These are phyloP conservation scores for Rhodotorula sp. DNA, from an alignment of 1,284 basidiomycete species.

Conservation along the genomic window DNA sequence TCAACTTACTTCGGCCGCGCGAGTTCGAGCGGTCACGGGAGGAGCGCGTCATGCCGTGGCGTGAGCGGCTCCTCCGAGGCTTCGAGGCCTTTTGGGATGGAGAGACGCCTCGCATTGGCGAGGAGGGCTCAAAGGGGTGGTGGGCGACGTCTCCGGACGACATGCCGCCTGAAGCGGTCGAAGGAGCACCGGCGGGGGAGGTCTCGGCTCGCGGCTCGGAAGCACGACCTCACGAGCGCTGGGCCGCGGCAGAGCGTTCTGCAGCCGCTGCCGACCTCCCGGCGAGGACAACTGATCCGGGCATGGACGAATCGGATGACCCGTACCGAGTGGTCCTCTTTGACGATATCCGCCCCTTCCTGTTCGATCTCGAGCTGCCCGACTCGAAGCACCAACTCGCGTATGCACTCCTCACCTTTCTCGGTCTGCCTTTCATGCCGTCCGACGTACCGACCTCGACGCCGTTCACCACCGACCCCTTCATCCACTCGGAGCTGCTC, in stretches of 20 bases:
- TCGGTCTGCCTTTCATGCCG: constrained; percentile 62
- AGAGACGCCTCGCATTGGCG: constrained; percentile 54
- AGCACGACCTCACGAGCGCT: constrained; percentile 60
- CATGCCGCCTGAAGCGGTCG: constrained; percentile 4
- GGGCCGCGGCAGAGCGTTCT: constrained; percentile 63
- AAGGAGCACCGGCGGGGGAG: background rate
- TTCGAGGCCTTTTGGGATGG: constrained; percentile 57
- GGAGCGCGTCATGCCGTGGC: constrained; percentile 20
- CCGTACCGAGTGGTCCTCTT: constrained; percentile 78
- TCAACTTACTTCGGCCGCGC: constrained; percentile 51
- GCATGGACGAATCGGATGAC: constrained; percentile 60
- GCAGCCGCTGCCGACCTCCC: constrained; percentile 58
- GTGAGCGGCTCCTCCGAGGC: constrained; percentile 41
- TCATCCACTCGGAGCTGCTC: constrained; percentile 46
- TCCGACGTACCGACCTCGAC: constrained; percentile 50
- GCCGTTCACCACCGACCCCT: constrained; percentile 49
- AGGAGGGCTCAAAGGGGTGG: constrained; percentile 53
- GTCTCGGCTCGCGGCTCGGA: too few species aligned
- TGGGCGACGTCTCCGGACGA: constrained; percentile 26
- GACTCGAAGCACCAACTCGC: constrained; percentile 64
- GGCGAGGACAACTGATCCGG: constrained; percentile 58
- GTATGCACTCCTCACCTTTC: constrained; percentile 69
- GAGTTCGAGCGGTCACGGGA: constrained; percentile 42
- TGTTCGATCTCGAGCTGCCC: constrained; percentile 60
- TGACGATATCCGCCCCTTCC: constrained; percentile 68